phyloP scores from a whole-genome alignment of 2,329 filamentous ascomycete species.

The Zopfia rhizophila region DNA sequence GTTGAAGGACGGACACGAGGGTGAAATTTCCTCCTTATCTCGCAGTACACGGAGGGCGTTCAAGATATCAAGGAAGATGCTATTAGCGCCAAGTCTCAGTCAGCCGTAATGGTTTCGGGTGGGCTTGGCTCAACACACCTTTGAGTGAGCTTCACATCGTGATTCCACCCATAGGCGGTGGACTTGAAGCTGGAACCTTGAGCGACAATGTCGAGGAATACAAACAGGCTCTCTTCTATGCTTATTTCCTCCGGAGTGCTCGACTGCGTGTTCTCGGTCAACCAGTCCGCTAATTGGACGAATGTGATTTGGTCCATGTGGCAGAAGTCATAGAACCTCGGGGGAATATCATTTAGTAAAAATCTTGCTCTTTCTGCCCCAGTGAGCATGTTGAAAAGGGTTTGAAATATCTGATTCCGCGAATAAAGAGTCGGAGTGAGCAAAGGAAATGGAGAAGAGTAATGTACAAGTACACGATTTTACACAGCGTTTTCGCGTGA shows the following conservation, averaged over 20 bases:
- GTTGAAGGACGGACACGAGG: conserved; percentile 44
- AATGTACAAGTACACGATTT: no score
- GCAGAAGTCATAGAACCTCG: conserved; percentile 50
- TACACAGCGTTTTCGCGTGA: no score
- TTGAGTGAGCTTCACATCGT: conserved; percentile 48
- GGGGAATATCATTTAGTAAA: conserved; percentile 48
- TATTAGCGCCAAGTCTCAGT: conserved; percentile 22
- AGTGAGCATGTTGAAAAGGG: no score
- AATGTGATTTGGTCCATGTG: conserved; percentile 52
- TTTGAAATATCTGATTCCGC: no score
- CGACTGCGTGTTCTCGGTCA: conserved; percentile 44
- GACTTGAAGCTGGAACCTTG: conserved; percentile 48
- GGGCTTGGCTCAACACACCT: conserved; percentile 35
- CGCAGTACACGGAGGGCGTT: conserved; percentile 46
- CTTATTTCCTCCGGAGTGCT: conserved; percentile 39
- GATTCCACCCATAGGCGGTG: conserved; percentile 46
- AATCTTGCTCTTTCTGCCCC: conserved; percentile 42
- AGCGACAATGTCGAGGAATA: conserved; percentile 51
- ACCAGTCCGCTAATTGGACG: conserved; percentile 51
- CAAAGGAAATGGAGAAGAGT: no score
- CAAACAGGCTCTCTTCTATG: conserved; percentile 50
- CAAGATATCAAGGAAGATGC: conserved; percentile 49
- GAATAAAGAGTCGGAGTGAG: no score
- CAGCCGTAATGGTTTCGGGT: conserved; percentile 18
- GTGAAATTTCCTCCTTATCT: conserved; percentile 43